phyloP scores from a whole-genome alignment of 352 stramenopile species.

The Phytopythium mirpurense region DNA sequence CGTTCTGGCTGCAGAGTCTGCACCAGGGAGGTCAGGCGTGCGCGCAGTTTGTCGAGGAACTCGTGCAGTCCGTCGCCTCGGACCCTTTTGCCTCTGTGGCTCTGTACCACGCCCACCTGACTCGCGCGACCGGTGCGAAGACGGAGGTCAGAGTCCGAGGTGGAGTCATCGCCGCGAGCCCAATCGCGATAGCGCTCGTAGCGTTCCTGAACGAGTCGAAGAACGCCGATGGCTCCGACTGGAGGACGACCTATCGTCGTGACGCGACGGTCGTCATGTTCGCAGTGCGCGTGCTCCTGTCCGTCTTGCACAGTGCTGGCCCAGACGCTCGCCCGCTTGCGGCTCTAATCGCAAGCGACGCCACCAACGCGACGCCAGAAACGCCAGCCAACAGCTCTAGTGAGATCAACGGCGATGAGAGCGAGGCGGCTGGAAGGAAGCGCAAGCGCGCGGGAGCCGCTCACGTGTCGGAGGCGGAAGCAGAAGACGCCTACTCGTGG shows the following conservation, averaged over 20 bases:
- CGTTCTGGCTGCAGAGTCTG: slow-evolving; percentile 64
- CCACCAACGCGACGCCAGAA: not conserved
- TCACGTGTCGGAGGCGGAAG: slow-evolving; percentile 2
- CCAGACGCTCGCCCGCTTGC: slow-evolving; percentile 29
- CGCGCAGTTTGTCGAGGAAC: slow-evolving; percentile 37
- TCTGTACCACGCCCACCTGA: not conserved
- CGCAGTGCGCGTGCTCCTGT: slow-evolving; percentile 34
- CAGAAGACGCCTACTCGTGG: slow-evolving; percentile 33
- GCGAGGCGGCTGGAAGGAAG: not conserved
- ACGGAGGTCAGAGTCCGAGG: slow-evolving; percentile 1
- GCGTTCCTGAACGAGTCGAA: slow-evolving; percentile 28
- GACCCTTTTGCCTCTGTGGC: slow-evolving; percentile 30
- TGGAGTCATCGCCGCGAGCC: slow-evolving; percentile 23
- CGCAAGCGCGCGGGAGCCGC: slow-evolving; percentile 17
- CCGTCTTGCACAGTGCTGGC: slow-evolving; percentile 24
- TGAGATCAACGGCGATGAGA: not conserved
- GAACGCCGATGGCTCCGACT: not conserved
- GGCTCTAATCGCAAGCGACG: slow-evolving; percentile 29
- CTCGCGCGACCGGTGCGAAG: not conserved
- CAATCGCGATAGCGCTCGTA: slow-evolving; percentile 44
- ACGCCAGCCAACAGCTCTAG: not conserved
- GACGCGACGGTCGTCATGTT: slow-evolving; percentile 29
- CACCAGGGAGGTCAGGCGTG: slow-evolving; percentile 24
- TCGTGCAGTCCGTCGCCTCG: slow-evolving; percentile 33
- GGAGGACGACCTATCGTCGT: slow-evolving; percentile 15